Evolutionary conservation across 805 yeast genomes (phyloP), one percentile per base, ranked within the genome.

Genomic region (Candida bentonensis): DNA sequence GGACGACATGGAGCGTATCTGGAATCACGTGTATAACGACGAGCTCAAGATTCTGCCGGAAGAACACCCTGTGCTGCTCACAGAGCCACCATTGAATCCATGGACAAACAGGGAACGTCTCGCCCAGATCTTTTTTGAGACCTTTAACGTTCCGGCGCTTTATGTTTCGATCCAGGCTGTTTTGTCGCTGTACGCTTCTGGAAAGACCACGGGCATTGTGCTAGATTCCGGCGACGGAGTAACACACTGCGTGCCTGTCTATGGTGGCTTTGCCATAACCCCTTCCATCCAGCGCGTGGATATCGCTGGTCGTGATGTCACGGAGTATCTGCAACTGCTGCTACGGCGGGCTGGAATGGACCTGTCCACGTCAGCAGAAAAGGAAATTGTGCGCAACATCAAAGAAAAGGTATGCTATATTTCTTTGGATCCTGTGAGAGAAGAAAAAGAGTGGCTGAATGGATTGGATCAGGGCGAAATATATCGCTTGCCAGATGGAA

Each of bases 171-270:
- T 82, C 42, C 89, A 82, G 51, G 89, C 95, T 0, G 87, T 87
- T 9, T 65, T 88, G 33, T 72, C 95, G 2, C 64, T 88, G 33
- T 88, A 89, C 62, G 87, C 96, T 0, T 73, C 84, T 3, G 97
- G 96, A 0, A 66, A 85, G 51, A 88, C 96, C 4, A 87, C 95
- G 0, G 97, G 96, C 1, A 73, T 85, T 30, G 94, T 85, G 2
- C 56, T 89, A 11, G 96, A 88, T 56, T 74, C 81, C n/a, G 96
- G 96, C 3, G 96, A 88, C 60, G 96, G 96, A 3, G 94, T 86
- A 22, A 74, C 83, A 33, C 88, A 83, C 55, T 70, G 82, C 5
- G 94, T 86, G 2, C 96, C 96, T 0, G 85, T 89, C 0, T 89
- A 76, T 61, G 87, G 86, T 48, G 97, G 97, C 3, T 88, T 85